A percentile compares a stretch with the other conserved stretches of the same genome.
Evolutionary conservation across 1,284 basidiomycete species (phyloP).

Genomic region (Tilletia setariae): DNA sequence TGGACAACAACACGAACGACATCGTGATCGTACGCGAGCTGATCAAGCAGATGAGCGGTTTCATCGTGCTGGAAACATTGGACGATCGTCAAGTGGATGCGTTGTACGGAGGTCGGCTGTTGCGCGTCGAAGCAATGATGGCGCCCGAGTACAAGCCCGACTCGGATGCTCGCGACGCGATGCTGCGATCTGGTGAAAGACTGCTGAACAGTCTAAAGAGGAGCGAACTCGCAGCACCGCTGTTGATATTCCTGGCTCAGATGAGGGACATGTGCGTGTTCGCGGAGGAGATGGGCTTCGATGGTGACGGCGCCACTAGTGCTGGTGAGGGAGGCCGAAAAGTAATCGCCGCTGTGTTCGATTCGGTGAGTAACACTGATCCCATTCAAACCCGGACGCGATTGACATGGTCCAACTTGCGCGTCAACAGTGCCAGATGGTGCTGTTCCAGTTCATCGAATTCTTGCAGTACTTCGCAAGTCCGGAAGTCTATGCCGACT

Average conservation of each 20-base stretch:
- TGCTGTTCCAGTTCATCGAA: slow-evolving; percentile 51
- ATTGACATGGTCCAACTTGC: neutral
- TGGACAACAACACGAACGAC: slow-evolving; percentile 69
- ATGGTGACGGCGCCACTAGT: slow-evolving; percentile 26
- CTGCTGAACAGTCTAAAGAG: slow-evolving; percentile 33
- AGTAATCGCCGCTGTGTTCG: slow-evolving; percentile 28
- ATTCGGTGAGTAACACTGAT: slow-evolving; percentile 23
- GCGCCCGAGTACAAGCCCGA: slow-evolving; percentile 56
- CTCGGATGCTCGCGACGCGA: slow-evolving; percentile 27
- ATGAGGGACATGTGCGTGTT: slow-evolving; percentile 6
- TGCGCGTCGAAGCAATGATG: slow-evolving; percentile 78
- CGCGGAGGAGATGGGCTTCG: slow-evolving; percentile 12
- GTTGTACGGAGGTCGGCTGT: slow-evolving; percentile 81
- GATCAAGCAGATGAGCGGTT: slow-evolving; percentile 91
- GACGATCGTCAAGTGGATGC: slow-evolving; percentile 82
- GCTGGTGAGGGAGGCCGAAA: slow-evolving; percentile 26
- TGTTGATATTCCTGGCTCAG: slow-evolving; percentile 50
- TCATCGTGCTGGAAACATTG: slow-evolving; percentile 65
- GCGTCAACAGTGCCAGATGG: slow-evolving; percentile 14
- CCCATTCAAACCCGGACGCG: neutral
- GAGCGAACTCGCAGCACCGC: slow-evolving; percentile 41
- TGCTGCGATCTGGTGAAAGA: slow-evolving; percentile 37
- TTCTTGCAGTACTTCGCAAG: slow-evolving; percentile 45
- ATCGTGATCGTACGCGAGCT: slow-evolving; percentile 86
- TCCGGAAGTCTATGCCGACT: slow-evolving; percentile 34